Evolutionary conservation across 257 asterid genomes (phyloP).

Genomic region (Ligustrum vulgare): DNA sequence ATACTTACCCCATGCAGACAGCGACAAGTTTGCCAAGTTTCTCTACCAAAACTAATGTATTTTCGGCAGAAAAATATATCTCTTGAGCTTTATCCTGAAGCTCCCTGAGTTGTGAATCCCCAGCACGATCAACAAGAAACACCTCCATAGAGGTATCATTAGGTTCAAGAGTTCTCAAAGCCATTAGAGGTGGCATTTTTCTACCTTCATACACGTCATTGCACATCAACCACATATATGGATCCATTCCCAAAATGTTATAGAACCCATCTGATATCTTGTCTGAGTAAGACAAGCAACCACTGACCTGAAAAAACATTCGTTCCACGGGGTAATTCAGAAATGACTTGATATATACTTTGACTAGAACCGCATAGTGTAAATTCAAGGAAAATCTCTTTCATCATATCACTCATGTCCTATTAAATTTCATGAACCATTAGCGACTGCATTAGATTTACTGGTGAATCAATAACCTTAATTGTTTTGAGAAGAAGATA

Average conservation of each 20-base stretch:
- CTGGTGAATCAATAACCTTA: neutral
- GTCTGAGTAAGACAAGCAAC: constrained; percentile 79
- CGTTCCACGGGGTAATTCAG: neutral
- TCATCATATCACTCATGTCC: neutral
- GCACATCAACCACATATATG: constrained; percentile 92
- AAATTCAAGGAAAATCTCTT: neutral
- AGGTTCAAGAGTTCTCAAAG: constrained; percentile 61
- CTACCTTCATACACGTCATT: constrained; percentile 71
- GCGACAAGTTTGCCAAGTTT: constrained; percentile 94
- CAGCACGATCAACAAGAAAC: constrained; percentile 75
- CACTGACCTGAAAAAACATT: constrained; percentile 60
- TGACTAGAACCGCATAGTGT: neutral
- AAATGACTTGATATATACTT: neutral
- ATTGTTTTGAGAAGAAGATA: neutral
- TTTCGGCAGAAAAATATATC: constrained; percentile 72
- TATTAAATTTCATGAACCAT: neutral
- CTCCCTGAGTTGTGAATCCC: constrained; percentile 81
- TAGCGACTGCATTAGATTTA: neutral
- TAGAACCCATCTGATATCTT: constrained; percentile 91
- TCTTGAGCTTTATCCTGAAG: constrained; percentile 95
- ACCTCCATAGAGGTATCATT: constrained; percentile 77
- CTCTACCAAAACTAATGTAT: constrained; percentile 63
- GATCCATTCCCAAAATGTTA: constrained; percentile 85
- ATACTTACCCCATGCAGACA: constrained; percentile 76
- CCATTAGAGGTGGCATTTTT: constrained; percentile 68